Conservation (phyloP, 2,329 filamentous ascomycete genomes). For the Lasiodiplodia sp. region DNA sequence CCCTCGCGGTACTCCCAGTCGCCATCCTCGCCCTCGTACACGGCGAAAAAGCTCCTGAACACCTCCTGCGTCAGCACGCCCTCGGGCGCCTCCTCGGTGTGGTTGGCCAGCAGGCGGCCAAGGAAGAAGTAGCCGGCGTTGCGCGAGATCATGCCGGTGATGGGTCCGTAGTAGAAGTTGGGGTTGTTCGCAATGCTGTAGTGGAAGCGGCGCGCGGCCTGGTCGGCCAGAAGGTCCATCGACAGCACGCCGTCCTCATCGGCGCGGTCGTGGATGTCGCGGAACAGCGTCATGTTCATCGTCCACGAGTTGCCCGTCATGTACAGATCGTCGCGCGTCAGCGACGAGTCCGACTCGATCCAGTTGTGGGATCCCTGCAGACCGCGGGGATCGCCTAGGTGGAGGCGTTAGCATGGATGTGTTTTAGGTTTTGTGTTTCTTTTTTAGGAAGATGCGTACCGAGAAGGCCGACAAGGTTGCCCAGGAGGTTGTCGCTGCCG, state of each 20-base stretch:
- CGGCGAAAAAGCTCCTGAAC: constrained; percentile 57
- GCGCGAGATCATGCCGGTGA: constrained; percentile 57
- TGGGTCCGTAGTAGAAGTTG: constrained; percentile 62
- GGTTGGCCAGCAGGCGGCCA: constrained; percentile 43
- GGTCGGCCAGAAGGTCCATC: constrained; percentile 40
- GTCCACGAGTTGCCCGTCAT: constrained; percentile 58
- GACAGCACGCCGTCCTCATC: constrained; percentile 35
- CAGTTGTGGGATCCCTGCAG: constrained; percentile 63
- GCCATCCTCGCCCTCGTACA: constrained; percentile 51
- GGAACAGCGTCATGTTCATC: constrained; percentile 61
- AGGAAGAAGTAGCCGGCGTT: constrained; percentile 52
- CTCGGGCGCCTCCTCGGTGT: constrained; percentile 43
- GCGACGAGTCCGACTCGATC: constrained; percentile 62
- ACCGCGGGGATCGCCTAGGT: constrained; percentile 53
- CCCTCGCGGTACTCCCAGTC: constrained; percentile 52
- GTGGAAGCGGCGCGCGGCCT: constrained; percentile 48
- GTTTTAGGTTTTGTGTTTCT: constrained; percentile 25
- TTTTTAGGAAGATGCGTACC: constrained; percentile 36
- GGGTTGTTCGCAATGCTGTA: constrained; percentile 59
- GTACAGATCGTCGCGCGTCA: constrained; percentile 63
- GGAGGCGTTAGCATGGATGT: constrained; percentile 16
- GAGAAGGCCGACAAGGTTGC: constrained; percentile 52
- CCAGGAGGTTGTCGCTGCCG: constrained; percentile 46
- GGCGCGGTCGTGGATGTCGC: constrained; percentile 52
- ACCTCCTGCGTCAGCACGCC: constrained; percentile 44